These are phyloP conservation scores for Lepidium didymum DNA, from an alignment of 345 rosid genomes.

Conservation along the genomic window DNA sequence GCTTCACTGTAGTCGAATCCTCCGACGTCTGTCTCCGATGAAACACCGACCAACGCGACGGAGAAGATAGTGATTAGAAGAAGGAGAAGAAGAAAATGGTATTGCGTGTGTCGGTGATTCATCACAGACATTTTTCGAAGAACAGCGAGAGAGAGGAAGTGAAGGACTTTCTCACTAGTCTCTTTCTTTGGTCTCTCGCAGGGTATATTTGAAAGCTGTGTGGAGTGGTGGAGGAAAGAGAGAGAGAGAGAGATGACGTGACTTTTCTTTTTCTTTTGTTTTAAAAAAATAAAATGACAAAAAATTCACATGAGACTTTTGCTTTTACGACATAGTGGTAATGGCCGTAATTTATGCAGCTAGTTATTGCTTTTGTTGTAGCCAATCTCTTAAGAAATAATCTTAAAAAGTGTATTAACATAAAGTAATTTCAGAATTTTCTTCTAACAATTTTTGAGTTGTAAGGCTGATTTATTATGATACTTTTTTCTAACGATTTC, in stretches of 20 bases:
- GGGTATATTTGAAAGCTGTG: conserved; percentile 26
- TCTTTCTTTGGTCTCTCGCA: conserved; percentile 20
- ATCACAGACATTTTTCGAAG: not conserved
- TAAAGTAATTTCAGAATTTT: not conserved
- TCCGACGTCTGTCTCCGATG: conserved; percentile 9
- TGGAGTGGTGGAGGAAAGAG: conserved; percentile 21
- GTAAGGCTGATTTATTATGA: not conserved
- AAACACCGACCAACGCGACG: not conserved
- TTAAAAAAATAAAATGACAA: not conserved
- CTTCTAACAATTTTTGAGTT: too few relatives aligned
- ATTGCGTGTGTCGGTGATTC: conserved; percentile 12
- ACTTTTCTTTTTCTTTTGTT: not conserved
- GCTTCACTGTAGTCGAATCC: conserved; percentile 59
- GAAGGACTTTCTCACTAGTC: conserved; percentile 25
- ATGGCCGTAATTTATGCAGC: conserved; percentile 35
- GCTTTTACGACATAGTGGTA: not conserved
- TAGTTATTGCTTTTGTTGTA: conserved; percentile 26
- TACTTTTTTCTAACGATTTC: not conserved
- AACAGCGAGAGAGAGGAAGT: conserved; percentile 19
- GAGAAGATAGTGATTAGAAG: conserved; percentile 5
- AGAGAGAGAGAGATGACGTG: conserved; percentile 21
- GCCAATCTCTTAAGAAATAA: conserved; percentile 5
- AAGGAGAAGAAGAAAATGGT: not conserved
- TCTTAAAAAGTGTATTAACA: not conserved
- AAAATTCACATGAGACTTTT: conserved; percentile 14